Base-by-base conservation (phyloP, 345 rosid species). In the Cardamine chenopodiifolia region DNA sequence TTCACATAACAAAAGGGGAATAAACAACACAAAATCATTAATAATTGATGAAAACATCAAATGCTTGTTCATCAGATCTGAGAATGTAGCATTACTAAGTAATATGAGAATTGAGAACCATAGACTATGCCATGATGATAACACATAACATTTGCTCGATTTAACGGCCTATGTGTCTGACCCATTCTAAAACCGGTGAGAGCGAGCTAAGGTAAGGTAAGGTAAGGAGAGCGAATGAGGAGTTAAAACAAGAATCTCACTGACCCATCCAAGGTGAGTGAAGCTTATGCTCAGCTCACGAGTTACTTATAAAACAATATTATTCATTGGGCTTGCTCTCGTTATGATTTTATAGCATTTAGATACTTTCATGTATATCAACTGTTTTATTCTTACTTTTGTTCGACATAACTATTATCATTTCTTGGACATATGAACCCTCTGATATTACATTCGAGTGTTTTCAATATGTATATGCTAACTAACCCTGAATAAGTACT, bases 151-250 rank as follows among this genome's bases (percentile, higher is more conserved):
- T 72, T 6, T 17, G 73, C 55, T 61, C 45, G 40, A 8, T 40
- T 0, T 20, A 28, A 39, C 0, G 26, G 44, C 44, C 67, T 65
- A 17, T 11, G 4, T 64, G 1, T 31, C 28, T 34, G 35, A 49
- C 77, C 77, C 70, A 64, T 37, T 64, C 0, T 32, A 15, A 31
- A 73, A 54, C 56, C 55, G n/a, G n/a, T n/a, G n/a, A n/a, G n/a
- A n/a, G n/a, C n/a, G n/a, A n/a, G n/a, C n/a, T n/a, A n/a, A n/a
- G n/a, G n/a, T n/a, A n/a, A n/a, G n/a, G n/a, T n/a, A n/a, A n/a
- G n/a, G n/a, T n/a, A n/a, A n/a, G n/a, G n/a, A n/a, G n/a, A n/a
- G n/a, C n/a, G n/a, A n/a, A n/a, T n/a, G n/a, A n/a, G n/a, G n/a
- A n/a, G n/a, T n/a, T n/a, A n/a, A n/a, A n/a, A n/a, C n/a, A n/a